phyloP scores from a whole-genome alignment of 768 basidiomycete species.

The Cystobasidium ongulense region DNA sequence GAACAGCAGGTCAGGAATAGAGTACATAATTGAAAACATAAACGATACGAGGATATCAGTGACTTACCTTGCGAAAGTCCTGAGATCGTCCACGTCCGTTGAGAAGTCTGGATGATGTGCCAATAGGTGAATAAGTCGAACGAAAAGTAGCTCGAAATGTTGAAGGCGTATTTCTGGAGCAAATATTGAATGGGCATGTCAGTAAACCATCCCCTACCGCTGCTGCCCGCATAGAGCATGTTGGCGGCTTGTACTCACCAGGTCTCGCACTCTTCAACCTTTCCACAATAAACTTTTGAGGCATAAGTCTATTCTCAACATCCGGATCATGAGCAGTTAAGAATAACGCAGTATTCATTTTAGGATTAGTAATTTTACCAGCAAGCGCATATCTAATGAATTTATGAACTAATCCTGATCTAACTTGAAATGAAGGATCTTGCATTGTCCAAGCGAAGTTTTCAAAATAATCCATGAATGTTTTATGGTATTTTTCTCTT shows the following conservation, averaged over 20 bases:
- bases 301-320: slow-evolving; percentile 55
- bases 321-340: slow-evolving; percentile 88
- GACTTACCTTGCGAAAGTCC: slow-evolving; percentile 71
- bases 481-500: slow-evolving; percentile 51
- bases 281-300: background rate
- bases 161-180: slow-evolving; percentile 47
- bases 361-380: slow-evolving; percentile 54
- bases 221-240: background rate
- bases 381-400: slow-evolving; percentile 57
- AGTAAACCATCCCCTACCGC: too few relatives aligned
- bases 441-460: slow-evolving; percentile 44
- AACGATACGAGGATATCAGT: background rate
- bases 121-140: slow-evolving; percentile 74
- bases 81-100: slow-evolving; percentile 58
- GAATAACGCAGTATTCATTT: slow-evolving; percentile 77
- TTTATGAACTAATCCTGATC: slow-evolving; percentile 67
- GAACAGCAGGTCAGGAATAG: background rate
- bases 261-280: background rate
- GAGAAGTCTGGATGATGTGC: slow-evolving; percentile 90
- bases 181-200: too few relatives aligned
- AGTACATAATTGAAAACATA: background rate
- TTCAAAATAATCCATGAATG: slow-evolving; percentile 10
- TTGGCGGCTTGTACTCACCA: background rate
- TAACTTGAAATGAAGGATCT: slow-evolving; percentile 84
- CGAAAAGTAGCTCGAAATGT: slow-evolving; percentile 68